Conservation (phyloP, 2,329 filamentous ascomycete species). For the Incumbomyces lentus region DNA sequence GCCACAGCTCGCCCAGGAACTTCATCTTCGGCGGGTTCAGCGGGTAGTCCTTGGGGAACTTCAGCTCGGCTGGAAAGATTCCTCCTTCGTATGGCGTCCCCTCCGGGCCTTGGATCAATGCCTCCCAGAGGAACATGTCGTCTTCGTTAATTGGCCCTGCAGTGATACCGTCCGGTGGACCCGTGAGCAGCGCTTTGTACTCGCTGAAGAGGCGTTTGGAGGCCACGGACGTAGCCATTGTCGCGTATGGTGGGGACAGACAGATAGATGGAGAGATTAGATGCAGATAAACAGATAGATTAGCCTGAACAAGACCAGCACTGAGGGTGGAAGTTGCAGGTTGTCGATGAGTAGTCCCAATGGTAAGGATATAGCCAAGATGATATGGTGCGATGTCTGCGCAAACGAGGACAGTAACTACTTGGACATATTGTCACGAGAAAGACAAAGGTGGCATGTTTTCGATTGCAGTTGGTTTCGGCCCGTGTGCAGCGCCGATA, state of each 20-base stretch:
- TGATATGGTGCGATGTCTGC: too few relatives aligned
- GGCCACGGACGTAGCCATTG: constrained; percentile 43
- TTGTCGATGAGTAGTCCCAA: too few relatives aligned
- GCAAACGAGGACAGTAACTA: too few relatives aligned
- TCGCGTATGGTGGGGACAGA: not conserved
- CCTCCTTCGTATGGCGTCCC: constrained; percentile 94
- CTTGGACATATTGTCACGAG: too few relatives aligned
- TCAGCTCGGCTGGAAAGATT: constrained; percentile 87
- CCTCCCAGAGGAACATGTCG: constrained; percentile 93
- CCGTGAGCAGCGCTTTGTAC: constrained; percentile 86
- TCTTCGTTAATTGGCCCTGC: constrained; percentile 89
- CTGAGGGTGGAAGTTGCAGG: too few relatives aligned
- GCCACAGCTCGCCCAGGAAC: constrained; percentile 88
- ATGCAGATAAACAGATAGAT: not conserved
- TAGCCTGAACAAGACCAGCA: not conserved
- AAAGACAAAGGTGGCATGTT: too few relatives aligned
- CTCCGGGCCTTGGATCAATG: constrained; percentile 87
- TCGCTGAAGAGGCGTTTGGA: constrained; percentile 83
- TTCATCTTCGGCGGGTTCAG: constrained; percentile 91
- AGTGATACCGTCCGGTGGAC: constrained; percentile 94
- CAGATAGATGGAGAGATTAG: not conserved
- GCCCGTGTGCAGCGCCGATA: too few relatives aligned
- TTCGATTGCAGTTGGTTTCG: too few relatives aligned
- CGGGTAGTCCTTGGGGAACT: constrained; percentile 95
- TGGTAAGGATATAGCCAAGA: too few relatives aligned